phyloP scores from a whole-genome alignment of 352 stramenopile species.

The Globisporangium paddicum region DNA sequence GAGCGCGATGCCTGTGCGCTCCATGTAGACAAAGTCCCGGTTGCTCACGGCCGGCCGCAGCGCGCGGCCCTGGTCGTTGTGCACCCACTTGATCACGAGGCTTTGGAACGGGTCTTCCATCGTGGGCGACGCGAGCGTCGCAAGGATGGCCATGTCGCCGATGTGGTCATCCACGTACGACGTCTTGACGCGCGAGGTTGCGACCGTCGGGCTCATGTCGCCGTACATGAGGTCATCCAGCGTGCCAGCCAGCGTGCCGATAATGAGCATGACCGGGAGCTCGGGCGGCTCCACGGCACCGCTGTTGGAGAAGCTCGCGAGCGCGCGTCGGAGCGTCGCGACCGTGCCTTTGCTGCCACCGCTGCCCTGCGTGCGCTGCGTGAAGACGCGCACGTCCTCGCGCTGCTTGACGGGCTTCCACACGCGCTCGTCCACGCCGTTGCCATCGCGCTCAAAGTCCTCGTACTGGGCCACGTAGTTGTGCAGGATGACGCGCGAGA shows the following conservation, averaged over 20 bases:
- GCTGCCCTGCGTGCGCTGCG: constrained; percentile 17
- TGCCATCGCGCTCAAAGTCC: constrained; percentile 15
- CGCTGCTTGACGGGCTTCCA: constrained; percentile 35
- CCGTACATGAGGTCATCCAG: constrained; percentile 27
- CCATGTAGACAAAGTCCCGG: constrained; percentile 19
- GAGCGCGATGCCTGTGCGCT: constrained; percentile 7
- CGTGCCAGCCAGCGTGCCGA: constrained; percentile 11
- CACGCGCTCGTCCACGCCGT: constrained; percentile 19
- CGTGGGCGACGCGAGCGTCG: constrained; percentile 7
- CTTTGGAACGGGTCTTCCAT: constrained; percentile 8
- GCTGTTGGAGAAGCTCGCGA: background rate
- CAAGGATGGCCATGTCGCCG: constrained; percentile 10
- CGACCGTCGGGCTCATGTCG: constrained; percentile 15
- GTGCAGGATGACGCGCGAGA: constrained; percentile 21
- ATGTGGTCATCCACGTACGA: constrained; percentile 20
- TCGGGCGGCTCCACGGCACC: background rate
- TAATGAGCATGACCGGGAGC: constrained; percentile 6
- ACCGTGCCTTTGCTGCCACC: constrained; percentile 12
- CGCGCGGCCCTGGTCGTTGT: background rate
- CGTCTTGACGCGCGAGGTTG: constrained; percentile 17
- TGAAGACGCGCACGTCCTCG: constrained; percentile 29
- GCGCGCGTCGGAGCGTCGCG: background rate
- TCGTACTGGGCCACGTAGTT: constrained; percentile 28
- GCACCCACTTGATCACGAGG: constrained; percentile 15
- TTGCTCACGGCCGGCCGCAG: background rate